Evolutionary conservation across 169 alveolate genomes (phyloP).

Genomic region (Eimeria sp.): DNA sequence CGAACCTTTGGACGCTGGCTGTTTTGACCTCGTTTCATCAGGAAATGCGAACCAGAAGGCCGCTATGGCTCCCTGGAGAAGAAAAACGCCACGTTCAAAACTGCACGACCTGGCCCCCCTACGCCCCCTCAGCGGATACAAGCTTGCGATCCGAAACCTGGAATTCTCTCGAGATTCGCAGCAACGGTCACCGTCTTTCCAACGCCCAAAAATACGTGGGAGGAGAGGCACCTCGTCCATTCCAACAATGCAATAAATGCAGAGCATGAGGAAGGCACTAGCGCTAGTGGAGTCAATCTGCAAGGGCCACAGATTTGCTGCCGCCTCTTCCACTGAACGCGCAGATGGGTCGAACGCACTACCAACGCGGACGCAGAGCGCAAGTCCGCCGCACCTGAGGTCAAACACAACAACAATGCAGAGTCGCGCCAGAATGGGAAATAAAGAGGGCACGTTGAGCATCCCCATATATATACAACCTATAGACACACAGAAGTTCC

Average conservation of each 20-base stretch:
- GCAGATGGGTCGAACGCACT: conserved; percentile 50
- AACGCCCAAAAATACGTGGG: conserved; percentile 22
- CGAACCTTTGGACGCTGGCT: not conserved
- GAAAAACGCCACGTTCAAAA: not conserved
- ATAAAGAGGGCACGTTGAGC: not conserved
- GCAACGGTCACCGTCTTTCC: not conserved
- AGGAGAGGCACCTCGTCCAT: conserved; percentile 34
- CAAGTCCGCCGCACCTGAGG: conserved; percentile 13
- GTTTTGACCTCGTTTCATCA: conserved; percentile 15
- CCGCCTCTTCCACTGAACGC: not conserved
- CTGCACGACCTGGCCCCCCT: conserved; percentile 41
- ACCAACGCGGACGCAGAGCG: conserved; percentile 41
- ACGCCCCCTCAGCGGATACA: conserved; percentile 24
- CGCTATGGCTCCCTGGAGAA: conserved; percentile 37
- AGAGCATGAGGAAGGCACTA: conserved; percentile 27
- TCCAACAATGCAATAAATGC: conserved; percentile 37
- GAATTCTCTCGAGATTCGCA: not conserved
- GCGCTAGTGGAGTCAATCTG: conserved; percentile 55
- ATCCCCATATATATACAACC: not conserved
- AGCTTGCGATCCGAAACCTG: conserved; percentile 54
- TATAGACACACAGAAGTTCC: not conserved
- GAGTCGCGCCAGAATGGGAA: not conserved
- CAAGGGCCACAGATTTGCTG: not conserved
- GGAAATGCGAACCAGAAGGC: conserved; percentile 44
- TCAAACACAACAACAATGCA: not conserved